Evolutionary conservation across 257 asterid genomes (phyloP), one percentile per base, ranked within the genome.

Genomic region (Leptodermis oblonga): DNA sequence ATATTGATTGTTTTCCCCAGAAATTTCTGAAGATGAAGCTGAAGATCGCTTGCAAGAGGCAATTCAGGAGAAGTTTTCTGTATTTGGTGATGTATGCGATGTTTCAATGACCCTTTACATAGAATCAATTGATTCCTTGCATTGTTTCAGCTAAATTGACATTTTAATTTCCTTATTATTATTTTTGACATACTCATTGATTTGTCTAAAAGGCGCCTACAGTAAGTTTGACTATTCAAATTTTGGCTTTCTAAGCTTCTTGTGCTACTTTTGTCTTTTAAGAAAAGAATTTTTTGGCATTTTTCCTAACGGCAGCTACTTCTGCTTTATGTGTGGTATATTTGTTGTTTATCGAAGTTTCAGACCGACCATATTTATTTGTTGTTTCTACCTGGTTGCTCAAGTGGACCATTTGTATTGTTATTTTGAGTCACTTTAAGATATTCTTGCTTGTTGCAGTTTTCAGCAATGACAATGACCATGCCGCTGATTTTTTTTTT

Each of bases 11-110:
- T 60, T 74, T 73, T 63, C 62, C 75, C 76, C 95, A 93, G 99
- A 93, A 85, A 86, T 88, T 64, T 93, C 99, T 23, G 99, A 91
- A 79, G 99, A 93, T 77, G 97, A 94, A 84, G 99, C 97, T 23
- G 99, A 94, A 83, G 92, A 89, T 79, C 95, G 86, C 76, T 82
- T 94, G 74, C 99, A 94, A 81, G 96, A 85, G 79, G 96, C 99
- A 54, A 94, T 94, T 75, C 97, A 89, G 84, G 97, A 94, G 81
- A 94, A 88, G 79, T 94, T 93, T 85, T 89, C 96, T 11, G 95
- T 90, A 72, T 84, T 93, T 78, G 92, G 99, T 87, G 97, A 93
- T 78, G 99, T 93, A 88, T 70, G 84, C 61, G 30, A 28, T 45
- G 6, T 70, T 30, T n/a, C 53, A 61, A 45, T 28, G 26, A 22